Conservation (phyloP, 495 filamentous ascomycete genomes). For the Xanthoparmelia taractica region DNA sequence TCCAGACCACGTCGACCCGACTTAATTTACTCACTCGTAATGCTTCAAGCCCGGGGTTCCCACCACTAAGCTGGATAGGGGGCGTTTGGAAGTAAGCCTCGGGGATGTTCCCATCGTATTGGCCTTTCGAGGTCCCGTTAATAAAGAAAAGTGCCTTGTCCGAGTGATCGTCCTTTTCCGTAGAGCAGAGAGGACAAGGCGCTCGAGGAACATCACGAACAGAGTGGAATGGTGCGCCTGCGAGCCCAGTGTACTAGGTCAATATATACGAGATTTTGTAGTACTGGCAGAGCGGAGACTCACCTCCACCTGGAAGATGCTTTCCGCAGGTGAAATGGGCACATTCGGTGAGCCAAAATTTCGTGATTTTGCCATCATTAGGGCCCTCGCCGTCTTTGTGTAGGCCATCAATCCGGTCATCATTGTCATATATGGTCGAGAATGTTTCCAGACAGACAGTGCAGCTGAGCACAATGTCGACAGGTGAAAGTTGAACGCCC, state of each 20-base stretch:
- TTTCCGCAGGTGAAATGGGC: conserved; percentile 38
- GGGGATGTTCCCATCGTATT: conserved; percentile 36
- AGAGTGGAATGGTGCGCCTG: conserved; percentile 38
- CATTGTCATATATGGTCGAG: conserved; percentile 32
- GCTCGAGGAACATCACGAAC: conserved; percentile 31
- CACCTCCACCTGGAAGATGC: conserved; percentile 40
- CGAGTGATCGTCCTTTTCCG: conserved; percentile 27
- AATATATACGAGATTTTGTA: not conserved
- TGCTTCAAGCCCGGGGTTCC: conserved; percentile 30
- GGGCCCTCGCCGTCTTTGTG: conserved; percentile 27
- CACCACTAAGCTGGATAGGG: conserved; percentile 29
- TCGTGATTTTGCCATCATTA: conserved; percentile 30
- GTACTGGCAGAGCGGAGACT: not conserved
- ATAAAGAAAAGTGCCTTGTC: conserved; percentile 36
- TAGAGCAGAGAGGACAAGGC: conserved; percentile 36
- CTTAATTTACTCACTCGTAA: conserved; percentile 28
- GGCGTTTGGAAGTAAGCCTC: conserved; percentile 32
- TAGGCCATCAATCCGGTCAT: conserved; percentile 28
- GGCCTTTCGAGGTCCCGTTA: conserved; percentile 30
- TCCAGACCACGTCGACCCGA: not conserved
- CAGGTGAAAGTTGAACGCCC: conserved; percentile 2
- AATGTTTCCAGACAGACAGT: conserved; percentile 34
- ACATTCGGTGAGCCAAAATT: conserved; percentile 39
- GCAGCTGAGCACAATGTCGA: conserved; percentile 40
- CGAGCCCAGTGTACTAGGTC: not conserved